Evolutionary conservation across 805 yeast species (phyloP), one percentile per base, ranked within the genome.

Genomic region (Myxozyma udenii): DNA sequence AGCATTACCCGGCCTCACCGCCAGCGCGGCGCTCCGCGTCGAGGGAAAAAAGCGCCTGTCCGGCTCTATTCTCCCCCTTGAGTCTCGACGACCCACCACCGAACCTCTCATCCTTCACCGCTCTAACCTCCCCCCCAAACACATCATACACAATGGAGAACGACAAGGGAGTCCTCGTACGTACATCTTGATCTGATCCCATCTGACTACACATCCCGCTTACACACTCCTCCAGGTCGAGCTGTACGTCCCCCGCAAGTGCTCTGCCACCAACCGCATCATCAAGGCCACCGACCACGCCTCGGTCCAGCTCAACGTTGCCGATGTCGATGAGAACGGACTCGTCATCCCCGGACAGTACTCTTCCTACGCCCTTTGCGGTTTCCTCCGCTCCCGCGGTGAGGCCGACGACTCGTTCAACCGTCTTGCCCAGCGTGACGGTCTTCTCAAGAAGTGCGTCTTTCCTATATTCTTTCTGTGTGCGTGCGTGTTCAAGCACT

Each of bases 261-360:
- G 98, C 84, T 93, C 98, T 79, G 98, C 98, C 74, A 89, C 98
- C 79, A 90, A 89, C 96, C 89, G 97, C 83, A 89, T 93, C 81
- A 90, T 93, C 85, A 89, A 88, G 83, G 90, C 98, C 72, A 90
- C 93, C 84, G 98, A 93, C 80, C 98, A 93, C 79, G 93, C 97
- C 68, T 87, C 98, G 64, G 97, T 93, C 69, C 98, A 93, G 81
- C 86, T 93, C 80, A 91, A 87, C 91, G 83, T 93, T 70, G 98
- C 96, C 72, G 88, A 91, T 78, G 96, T 93, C 72, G 97, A 93
- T 73, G 96, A 81, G 74, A 84, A 86, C 72, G 98, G 98, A 68
- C 90, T 85, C 74, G 93, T 93, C 68, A 81, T 91, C 74, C 84
- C 89, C 72, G 95, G 90, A 75, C 81, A 81, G 69, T 78, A 79